These are phyloP conservation scores for Picochlorum sp. DNA, from an alignment of 139 green algal species.

Conservation along the genomic window DNA sequence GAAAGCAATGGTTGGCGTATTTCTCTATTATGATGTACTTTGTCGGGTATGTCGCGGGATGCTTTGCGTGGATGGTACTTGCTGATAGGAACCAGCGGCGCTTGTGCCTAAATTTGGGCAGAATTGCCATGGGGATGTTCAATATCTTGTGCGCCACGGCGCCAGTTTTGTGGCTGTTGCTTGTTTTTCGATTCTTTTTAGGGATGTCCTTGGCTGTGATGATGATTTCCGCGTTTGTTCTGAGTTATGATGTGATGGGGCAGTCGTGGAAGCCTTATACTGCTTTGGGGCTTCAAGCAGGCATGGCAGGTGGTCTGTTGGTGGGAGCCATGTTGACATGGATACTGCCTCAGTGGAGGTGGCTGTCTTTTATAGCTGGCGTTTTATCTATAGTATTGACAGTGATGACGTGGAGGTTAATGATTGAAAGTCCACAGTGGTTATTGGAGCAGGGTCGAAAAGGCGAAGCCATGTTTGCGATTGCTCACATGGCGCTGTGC, in stretches of 20 bases:
- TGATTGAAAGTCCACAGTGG: conserved; percentile 51
- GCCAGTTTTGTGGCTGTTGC: conserved; percentile 34
- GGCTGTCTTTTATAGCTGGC: conserved; percentile 29
- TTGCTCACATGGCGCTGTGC: conserved; percentile 35
- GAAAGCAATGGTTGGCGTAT: conserved; percentile 33
- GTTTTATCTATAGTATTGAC: conserved; percentile 19
- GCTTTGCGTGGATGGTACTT: conserved; percentile 23
- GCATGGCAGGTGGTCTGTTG: conserved; percentile 20
- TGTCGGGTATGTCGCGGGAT: conserved; percentile 45
- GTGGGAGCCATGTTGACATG: conserved; percentile 37
- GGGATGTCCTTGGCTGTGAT: conserved; percentile 41
- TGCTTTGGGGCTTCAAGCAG: conserved; percentile 23
- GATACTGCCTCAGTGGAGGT: conserved; percentile 34
- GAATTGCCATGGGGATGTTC: conserved; percentile 10
- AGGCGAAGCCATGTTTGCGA: conserved; percentile 43
- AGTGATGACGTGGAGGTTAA: conserved; percentile 19
- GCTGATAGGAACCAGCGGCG: conserved; percentile 11
- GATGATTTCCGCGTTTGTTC: conserved; percentile 33
- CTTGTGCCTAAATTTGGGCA: conserved; percentile 15
- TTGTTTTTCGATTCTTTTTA: conserved; percentile 40
- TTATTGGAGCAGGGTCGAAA: conserved; percentile 43
- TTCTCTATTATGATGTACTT: conserved; percentile 50
- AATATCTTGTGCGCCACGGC: conserved; percentile 12
- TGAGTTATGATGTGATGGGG: conserved; percentile 45
- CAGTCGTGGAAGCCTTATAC: conserved; percentile 35